Evolutionary conservation across 805 yeast genomes (phyloP).

Genomic region (Kluyveromyces lactis): DNA sequence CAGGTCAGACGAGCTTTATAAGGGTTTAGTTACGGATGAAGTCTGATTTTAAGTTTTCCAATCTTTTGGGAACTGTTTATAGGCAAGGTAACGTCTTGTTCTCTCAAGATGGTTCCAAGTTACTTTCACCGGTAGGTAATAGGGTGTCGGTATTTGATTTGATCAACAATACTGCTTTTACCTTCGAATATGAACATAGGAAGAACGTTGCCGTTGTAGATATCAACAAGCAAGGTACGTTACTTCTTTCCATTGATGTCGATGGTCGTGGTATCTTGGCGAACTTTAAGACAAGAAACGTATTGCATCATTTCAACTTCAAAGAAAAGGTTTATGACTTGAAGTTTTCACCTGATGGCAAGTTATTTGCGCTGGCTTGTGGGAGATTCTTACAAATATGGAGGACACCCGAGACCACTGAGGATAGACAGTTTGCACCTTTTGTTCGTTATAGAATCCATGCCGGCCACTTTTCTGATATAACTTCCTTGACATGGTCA

Average conservation of each 20-base stretch:
- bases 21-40: too few relatives aligned
- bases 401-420: conserved; percentile 76
- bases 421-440: conserved; percentile 92
- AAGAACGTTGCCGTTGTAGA: conserved; percentile 75
- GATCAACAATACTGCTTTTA: conserved; percentile 73
- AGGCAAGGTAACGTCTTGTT: conserved; percentile 84
- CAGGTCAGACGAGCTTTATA: too few relatives aligned
- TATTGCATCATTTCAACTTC: conserved; percentile 89
- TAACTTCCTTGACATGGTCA: conserved; percentile 79
- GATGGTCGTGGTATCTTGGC: conserved; percentile 92
- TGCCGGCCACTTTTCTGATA: conserved; percentile 87
- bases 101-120: conserved; percentile 75
- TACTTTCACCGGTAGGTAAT: conserved; percentile 91
- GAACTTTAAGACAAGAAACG: conserved; percentile 74
- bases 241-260: conserved; percentile 74
- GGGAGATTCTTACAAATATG: conserved; percentile 84
- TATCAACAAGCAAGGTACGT: conserved; percentile 71
- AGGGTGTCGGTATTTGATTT: conserved; percentile 84
- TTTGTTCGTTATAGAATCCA: conserved; percentile 84
- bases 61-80: conserved; percentile 89
- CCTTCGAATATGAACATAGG: conserved; percentile 89
- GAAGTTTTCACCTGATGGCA: conserved; percentile 84
- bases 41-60: conserved; percentile 83
- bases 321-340: conserved; percentile 67
- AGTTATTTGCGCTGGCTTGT: conserved; percentile 74